A percentile compares a stretch with the other conserved stretches of the same genome.
phyloP scores from a whole-genome alignment of 1,139 yeast species.

The Blastobotrys elegans region DNA sequence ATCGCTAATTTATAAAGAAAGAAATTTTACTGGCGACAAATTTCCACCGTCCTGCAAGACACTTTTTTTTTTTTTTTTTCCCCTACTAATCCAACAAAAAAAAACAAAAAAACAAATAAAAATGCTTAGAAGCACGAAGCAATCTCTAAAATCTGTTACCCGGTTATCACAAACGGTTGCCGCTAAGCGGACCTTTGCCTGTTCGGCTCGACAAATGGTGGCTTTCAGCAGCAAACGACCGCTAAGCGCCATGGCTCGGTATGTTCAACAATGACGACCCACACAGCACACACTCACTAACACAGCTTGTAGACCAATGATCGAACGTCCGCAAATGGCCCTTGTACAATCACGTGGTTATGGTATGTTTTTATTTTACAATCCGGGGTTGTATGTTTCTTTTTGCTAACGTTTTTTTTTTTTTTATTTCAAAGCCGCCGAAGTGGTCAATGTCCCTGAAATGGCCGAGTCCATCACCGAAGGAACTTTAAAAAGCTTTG shows the following conservation, averaged over 20 bases:
- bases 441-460: slow-evolving; percentile 82
- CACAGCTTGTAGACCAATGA: slow-evolving; percentile 10
- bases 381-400: no score
- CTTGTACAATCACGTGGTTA: slow-evolving; percentile 9
- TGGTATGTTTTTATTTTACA: slow-evolving; percentile 4
- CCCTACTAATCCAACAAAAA: background rate
- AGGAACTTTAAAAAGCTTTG: slow-evolving; percentile 83
- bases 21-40: slow-evolving; percentile 1
- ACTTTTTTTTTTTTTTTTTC: background rate
- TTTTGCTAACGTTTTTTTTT: no score
- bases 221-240: background rate
- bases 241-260: slow-evolving; percentile 4
- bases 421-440: slow-evolving; percentile 21
- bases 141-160: slow-evolving; percentile 5
- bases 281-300: slow-evolving; percentile 2
- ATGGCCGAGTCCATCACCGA: slow-evolving; percentile 99
- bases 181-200: slow-evolving; percentile 9
- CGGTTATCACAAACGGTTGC: background rate
- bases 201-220: slow-evolving; percentile 6
- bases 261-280: background rate
- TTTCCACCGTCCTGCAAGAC: background rate
- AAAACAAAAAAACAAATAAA: background rate
- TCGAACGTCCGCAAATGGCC: slow-evolving; percentile 6
- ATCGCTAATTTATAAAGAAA: slow-evolving; percentile 2
- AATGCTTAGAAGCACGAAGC: slow-evolving; percentile 12